These are phyloP conservation scores for Avena sativa DNA, from an alignment of 176 grass and related monocot species.

Conservation along the genomic window DNA sequence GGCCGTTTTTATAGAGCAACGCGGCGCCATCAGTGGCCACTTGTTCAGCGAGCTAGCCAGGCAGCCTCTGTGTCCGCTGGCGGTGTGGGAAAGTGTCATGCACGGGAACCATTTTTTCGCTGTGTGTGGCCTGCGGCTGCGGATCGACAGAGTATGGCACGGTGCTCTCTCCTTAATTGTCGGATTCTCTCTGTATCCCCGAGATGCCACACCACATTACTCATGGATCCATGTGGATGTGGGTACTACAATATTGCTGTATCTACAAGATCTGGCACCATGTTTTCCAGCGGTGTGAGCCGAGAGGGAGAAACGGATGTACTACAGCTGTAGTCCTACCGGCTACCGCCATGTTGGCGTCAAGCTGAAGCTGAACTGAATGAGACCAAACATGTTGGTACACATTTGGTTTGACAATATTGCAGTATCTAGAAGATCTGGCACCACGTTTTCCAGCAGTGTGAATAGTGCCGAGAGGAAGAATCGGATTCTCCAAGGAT, in stretches of 20 bases:
- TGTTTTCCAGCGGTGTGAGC: no score
- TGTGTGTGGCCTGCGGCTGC: neutral
- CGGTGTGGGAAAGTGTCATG: neutral
- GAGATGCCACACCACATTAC: neutral
- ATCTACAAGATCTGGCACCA: neutral
- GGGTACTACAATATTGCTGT: neutral
- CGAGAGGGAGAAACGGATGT: no score
- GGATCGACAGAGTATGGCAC: neutral
- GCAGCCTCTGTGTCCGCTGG: neutral
- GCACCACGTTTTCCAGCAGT: no score
- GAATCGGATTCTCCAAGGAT: no score
- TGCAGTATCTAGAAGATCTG: neutral
- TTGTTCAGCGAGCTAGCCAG: neutral
- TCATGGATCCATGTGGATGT: neutral
- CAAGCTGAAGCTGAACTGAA: neutral
- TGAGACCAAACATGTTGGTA: neutral
- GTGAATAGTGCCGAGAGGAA: no score
- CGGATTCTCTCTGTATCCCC: neutral
- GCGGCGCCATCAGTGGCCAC: neutral
- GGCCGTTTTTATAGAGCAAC: neutral
- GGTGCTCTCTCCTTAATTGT: neutral
- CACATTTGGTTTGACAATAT: neutral
- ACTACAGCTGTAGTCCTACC: no score
- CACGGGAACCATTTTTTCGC: neutral
- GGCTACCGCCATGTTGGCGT: no score